A percentile compares a stretch with the other conserved stretches of the same genome.
phyloP scores from a whole-genome alignment of 1,139 yeast species.

The Candida sp. region DNA sequence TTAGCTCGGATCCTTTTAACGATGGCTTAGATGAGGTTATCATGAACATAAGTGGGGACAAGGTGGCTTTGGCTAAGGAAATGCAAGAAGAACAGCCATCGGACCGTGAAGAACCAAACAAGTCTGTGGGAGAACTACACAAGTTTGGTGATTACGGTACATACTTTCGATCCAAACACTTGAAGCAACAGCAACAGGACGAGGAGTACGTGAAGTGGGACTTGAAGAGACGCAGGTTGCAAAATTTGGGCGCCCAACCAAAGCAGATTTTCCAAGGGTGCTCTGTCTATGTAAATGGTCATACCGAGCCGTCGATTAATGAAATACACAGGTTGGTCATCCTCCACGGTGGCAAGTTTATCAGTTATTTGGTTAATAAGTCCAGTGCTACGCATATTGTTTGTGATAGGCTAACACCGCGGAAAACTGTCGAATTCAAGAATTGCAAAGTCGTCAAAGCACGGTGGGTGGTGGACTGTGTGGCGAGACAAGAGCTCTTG shows the following conservation, averaged over 20 bases:
- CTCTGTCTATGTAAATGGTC: slow-evolving; percentile 80
- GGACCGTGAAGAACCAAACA: slow-evolving; percentile 16
- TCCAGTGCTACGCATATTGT: slow-evolving; percentile 83
- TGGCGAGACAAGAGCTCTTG: slow-evolving; percentile 47
- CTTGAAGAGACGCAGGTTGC: slow-evolving; percentile 33
- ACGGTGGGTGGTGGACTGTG: slow-evolving; percentile 77
- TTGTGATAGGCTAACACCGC: slow-evolving; percentile 78
- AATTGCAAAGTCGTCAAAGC: slow-evolving; percentile 82
- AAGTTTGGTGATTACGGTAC: slow-evolving; percentile 72
- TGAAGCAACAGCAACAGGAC: slow-evolving; percentile 74
- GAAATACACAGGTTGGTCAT: slow-evolving; percentile 75
- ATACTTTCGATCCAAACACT: slow-evolving; percentile 69
- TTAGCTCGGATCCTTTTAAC: slow-evolving; percentile 44
- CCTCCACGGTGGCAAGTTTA: slow-evolving; percentile 79
- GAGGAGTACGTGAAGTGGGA: slow-evolving; percentile 55
- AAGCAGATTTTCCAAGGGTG: slow-evolving; percentile 62
- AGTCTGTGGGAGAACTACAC: slow-evolving; percentile 39
- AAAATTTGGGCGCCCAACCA: slow-evolving; percentile 20
- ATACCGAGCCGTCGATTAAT: slow-evolving; percentile 76
- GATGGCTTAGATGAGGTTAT: slow-evolving; percentile 38
- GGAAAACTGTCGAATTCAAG: slow-evolving; percentile 67
- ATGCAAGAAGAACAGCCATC: slow-evolving; percentile 4
- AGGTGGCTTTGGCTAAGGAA: neutral
- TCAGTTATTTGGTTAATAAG: slow-evolving; percentile 71
- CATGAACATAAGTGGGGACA: neutral